phyloP scores from a whole-genome alignment of 768 basidiomycete genomes.

The Podaxis pistillaris region DNA sequence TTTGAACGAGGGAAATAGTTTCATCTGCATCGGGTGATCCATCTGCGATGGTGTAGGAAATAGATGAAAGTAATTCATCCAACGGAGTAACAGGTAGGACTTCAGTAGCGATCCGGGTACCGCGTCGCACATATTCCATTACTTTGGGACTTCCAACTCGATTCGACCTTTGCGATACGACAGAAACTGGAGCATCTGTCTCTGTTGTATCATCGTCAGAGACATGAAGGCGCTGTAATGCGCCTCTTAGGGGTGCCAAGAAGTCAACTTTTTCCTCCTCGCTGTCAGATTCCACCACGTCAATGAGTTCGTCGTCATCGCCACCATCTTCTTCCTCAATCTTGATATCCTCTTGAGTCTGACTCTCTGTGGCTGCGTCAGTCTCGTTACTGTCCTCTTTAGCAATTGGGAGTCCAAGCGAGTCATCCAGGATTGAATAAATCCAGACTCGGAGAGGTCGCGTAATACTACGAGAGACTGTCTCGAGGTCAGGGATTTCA shows the following conservation, averaged over 20 bases:
- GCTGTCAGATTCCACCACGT: constrained; percentile 63
- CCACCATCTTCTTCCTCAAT: constrained; percentile 30
- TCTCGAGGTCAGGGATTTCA: constrained; percentile 75
- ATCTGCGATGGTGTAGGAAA: constrained; percentile 21
- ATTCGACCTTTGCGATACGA: constrained; percentile 29
- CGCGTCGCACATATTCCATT: constrained; percentile 67
- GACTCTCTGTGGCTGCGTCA: background rate
- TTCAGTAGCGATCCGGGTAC: constrained; percentile 62
- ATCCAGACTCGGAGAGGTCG: constrained; percentile 62
- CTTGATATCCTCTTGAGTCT: constrained; percentile 15
- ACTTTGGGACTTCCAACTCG: constrained; percentile 27
- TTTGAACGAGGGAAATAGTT: constrained; percentile 41
- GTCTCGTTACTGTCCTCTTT: background rate
- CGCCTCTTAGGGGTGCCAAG: constrained; percentile 68
- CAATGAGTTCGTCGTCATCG: constrained; percentile 62
- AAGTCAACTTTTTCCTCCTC: constrained; percentile 53
- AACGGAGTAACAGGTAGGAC: constrained; percentile 51
- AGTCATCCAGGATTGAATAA: constrained; percentile 67
- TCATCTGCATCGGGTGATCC: constrained; percentile 31
- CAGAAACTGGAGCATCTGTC: constrained; percentile 31
- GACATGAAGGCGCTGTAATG: constrained; percentile 54
- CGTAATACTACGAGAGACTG: constrained; percentile 60
- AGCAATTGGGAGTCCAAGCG: constrained; percentile 56
- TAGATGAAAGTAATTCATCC: constrained; percentile 41
- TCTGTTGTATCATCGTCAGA: constrained; percentile 32